phyloP scores from a whole-genome alignment of 768 basidiomycete species.

The Leccinum aurantiacum region DNA sequence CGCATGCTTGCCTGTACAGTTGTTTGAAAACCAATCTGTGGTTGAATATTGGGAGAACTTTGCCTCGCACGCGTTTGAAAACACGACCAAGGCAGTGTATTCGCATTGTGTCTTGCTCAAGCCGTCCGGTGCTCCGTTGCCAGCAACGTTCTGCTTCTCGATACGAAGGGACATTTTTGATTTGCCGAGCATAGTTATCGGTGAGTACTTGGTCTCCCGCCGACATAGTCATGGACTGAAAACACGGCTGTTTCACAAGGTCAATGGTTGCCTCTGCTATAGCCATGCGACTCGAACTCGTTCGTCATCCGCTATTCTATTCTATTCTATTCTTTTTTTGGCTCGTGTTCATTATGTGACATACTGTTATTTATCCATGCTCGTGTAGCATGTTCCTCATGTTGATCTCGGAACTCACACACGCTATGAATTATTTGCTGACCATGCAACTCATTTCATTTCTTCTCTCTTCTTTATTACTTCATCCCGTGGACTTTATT shows the following conservation, averaged over 20 bases:
- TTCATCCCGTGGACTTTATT: conserved; percentile 1
- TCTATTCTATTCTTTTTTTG: neutral
- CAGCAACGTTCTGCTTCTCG: conserved; percentile 94
- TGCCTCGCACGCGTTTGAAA: conserved; percentile 95
- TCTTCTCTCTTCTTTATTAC: too few species aligned
- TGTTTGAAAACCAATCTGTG: conserved; percentile 94
- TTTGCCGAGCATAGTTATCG: conserved; percentile 85
- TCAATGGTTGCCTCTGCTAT: conserved; percentile 85
- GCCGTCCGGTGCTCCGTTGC: conserved; percentile 78
- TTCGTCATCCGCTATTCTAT: neutral
- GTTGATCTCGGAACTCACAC: neutral
- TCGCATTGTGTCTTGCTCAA: conserved; percentile 89
- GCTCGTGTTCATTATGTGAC: conserved; percentile 7
- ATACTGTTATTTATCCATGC: conserved; percentile 18
- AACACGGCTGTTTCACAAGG: conserved; percentile 42
- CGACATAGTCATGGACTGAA: neutral
- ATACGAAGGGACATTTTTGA: conserved; percentile 92
- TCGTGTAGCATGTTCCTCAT: conserved; percentile 1
- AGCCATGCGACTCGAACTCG: conserved; percentile 17
- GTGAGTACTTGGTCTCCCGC: conserved; percentile 39
- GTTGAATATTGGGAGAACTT: conserved; percentile 98
- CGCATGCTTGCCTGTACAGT: conserved; percentile 38
- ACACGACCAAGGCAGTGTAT: conserved; percentile 93
- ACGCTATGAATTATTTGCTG: conserved; percentile 3
- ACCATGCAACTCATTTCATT: neutral